These are phyloP conservation scores for Notholithocarpus densiflorus DNA, from an alignment of 306 rosid species.

Conservation along the genomic window DNA sequence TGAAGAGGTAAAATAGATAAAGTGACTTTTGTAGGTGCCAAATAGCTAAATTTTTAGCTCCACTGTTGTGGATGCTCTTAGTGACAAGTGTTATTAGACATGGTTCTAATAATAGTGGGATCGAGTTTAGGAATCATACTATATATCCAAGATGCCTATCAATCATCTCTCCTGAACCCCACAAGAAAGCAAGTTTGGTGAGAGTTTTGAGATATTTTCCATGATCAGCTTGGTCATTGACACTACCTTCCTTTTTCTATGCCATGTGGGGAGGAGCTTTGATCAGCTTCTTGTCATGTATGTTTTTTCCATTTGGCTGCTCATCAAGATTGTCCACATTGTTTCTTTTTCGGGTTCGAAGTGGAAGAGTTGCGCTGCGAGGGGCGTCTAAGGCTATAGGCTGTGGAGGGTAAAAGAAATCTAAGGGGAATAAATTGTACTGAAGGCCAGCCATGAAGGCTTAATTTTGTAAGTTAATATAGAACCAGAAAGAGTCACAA, in stretches of 20 bases:
- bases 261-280: neutral
- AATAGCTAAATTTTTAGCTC: too few relatives aligned
- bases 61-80: too few relatives aligned
- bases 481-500: neutral
- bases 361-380: neutral
- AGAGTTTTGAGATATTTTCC: neutral
- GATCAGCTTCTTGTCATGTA: neutral
- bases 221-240: neutral
- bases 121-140: neutral
- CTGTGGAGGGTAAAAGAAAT: slow-evolving; percentile 16
- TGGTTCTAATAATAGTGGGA: too few relatives aligned
- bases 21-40: rapidly evolving
- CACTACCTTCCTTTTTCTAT: neutral
- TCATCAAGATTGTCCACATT: neutral
- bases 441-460: slow-evolving; percentile 26
- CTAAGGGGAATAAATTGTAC: slow-evolving; percentile 28
- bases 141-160: neutral
- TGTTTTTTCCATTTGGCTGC: neutral
- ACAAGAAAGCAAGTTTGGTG: neutral
- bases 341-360: neutral
- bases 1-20: too few relatives aligned
- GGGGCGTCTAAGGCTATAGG: neutral
- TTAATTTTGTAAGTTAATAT: neutral
- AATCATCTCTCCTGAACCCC: neutral
- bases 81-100: too few relatives aligned